Evolutionary conservation across 768 basidiomycete genomes (phyloP), one percentile per base, ranked within the genome.

Genomic region (Boletus rex-veris): DNA sequence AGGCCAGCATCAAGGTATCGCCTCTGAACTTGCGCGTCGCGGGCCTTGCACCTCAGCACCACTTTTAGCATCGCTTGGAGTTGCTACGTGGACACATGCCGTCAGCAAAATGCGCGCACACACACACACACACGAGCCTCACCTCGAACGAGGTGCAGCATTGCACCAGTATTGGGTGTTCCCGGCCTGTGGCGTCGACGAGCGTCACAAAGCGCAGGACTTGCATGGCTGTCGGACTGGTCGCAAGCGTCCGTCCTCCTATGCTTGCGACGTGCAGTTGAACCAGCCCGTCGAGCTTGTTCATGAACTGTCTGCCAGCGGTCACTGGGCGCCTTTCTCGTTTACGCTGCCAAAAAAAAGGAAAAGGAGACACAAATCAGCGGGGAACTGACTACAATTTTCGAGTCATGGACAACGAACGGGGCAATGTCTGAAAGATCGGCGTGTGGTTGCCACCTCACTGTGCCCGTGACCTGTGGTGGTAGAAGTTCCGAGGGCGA

Each of bases 61-160:
- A 62, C 45, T 18, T 37, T 50, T 2, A 69, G 45, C 49, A 69
- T 54, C 18, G 45, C 55, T 28, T 56, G 53, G 3, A 67, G 59
- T 65, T 64, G 65, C 65, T 67, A 45, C 8, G 40, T 6, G 4
- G 5, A 21, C 24, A 26, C 26, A n/a, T 18, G n/a, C 16, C 45
- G 5, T 65, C 19, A 63, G 44, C 14, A 35, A 28, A 37, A 38
- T 15, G 7, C 7, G 35, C 37, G n/a, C 16, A n/a, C 10, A 4
- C 14, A 7, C 38, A 38, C 16, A 7, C 24, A 1, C n/a, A 7
- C 30, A 33, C 11, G 12, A 33, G 33, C 33, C 56, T 33, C 38
- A 64, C 65, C 59, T 69, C 59, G 6, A 67, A 67, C 35, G 62
- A 67, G 3, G 59, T 37, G 38, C 65, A 67, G 41, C 57, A 58